These are phyloP conservation scores for Erodium moschatum DNA, from an alignment of 441 rosid genomes.

Conservation along the genomic window DNA sequence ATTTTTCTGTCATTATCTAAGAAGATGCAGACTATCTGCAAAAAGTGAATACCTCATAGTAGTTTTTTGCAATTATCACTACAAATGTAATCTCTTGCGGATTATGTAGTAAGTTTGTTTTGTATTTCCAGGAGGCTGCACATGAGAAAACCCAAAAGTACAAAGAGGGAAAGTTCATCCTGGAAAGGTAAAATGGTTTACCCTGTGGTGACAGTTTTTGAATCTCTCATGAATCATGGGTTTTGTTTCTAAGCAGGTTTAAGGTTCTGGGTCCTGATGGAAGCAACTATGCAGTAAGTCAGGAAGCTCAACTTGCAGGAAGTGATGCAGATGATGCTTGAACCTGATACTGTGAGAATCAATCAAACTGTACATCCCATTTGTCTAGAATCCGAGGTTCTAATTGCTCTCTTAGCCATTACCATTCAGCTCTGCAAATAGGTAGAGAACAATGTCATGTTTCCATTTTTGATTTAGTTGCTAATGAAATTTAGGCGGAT, in stretches of 20 bases:
- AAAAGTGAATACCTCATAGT: too few relatives aligned
- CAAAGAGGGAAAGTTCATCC: conserved; percentile 78
- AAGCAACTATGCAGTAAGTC: conserved; percentile 29
- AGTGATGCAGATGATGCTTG: conserved; percentile 47
- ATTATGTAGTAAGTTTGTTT: conserved; percentile 3
- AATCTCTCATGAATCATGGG: conserved; percentile 10
- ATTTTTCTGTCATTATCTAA: too few relatives aligned
- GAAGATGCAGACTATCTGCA: too few relatives aligned
- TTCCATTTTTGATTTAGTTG: conserved; percentile 6
- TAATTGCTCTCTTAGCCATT: too few relatives aligned
- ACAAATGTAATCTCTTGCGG: neutral
- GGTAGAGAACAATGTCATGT: conserved; percentile 4
- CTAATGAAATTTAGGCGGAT: conserved; percentile 7
- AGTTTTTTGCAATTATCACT: too few relatives aligned
- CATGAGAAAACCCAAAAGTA: conserved; percentile 52
- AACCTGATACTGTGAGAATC: conserved; percentile 2
- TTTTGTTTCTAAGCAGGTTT: conserved; percentile 40
- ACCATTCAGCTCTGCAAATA: neutral
- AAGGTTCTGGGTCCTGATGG: conserved; percentile 63
- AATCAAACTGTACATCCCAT: conserved; percentile 23
- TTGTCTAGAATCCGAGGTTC: neutral
- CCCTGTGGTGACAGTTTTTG: neutral
- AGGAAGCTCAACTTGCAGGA: conserved; percentile 36
- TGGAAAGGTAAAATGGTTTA: conserved; percentile 45
- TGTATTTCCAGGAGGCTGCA: conserved; percentile 46